A percentile compares a stretch with the other conserved stretches of the same genome.
These are phyloP conservation scores for Ustilago crameri DNA, from an alignment of 1,284 basidiomycete genomes.

Conservation along the genomic window DNA sequence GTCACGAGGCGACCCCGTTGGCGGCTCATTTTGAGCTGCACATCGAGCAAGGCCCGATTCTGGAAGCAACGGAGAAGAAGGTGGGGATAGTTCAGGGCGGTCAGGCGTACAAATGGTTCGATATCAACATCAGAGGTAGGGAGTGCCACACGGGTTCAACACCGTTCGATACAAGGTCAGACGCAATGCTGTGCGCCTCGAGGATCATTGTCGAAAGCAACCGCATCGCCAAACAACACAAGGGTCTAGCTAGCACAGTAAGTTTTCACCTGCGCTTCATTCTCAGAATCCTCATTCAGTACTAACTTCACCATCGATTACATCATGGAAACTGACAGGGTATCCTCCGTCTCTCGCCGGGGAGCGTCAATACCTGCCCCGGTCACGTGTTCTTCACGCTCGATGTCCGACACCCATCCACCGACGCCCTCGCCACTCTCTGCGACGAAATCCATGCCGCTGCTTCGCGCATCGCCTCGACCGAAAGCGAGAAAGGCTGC, in stretches of 20 bases:
- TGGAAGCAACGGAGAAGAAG: slow-evolving; percentile 38
- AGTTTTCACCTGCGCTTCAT: slow-evolving; percentile 6
- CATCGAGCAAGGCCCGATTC: slow-evolving; percentile 47
- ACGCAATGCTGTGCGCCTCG: slow-evolving; percentile 44
- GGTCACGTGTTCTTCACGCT: slow-evolving; percentile 45
- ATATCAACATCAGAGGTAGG: slow-evolving; percentile 34
- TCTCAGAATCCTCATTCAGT: no score
- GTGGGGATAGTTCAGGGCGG: slow-evolving; percentile 38
- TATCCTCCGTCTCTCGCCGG: slow-evolving; percentile 39
- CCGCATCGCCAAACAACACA: slow-evolving; percentile 36
- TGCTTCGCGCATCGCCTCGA: slow-evolving; percentile 16
- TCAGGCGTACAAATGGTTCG: slow-evolving; percentile 49
- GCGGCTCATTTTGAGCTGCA: slow-evolving; percentile 48
- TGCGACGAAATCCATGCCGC: slow-evolving; percentile 28
- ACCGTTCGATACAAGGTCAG: slow-evolving; percentile 38
- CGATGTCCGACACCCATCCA: slow-evolving; percentile 39
- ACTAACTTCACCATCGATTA: no score
- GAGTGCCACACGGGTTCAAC: slow-evolving; percentile 47
- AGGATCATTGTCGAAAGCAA: slow-evolving; percentile 44
- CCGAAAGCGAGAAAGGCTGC: slow-evolving; percentile 40
- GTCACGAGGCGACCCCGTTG: slow-evolving; percentile 36
- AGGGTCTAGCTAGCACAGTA: slow-evolving; percentile 36
- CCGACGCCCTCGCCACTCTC: slow-evolving; percentile 18
- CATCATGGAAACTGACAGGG: no score
- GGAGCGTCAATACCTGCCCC: slow-evolving; percentile 43